Evolutionary conservation across 345 rosid species (phyloP).

Genomic region (Kandelia obovata): DNA sequence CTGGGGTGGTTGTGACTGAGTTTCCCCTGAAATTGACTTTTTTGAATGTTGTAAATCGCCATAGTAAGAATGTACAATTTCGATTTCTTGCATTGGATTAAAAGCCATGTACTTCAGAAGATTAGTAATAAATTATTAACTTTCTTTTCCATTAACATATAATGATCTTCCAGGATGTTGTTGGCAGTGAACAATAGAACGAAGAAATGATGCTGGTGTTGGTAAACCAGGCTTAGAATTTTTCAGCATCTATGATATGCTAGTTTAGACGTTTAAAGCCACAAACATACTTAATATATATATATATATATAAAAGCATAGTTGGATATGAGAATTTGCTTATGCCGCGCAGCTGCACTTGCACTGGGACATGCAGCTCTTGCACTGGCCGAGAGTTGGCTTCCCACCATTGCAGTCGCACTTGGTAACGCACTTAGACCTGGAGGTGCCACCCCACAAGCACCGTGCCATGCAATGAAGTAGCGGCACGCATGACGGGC

Average conservation of each 20-base stretch:
- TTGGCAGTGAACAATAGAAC: too few species aligned
- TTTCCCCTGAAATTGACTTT: background rate
- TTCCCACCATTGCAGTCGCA: constrained; percentile 50
- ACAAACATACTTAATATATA: background rate
- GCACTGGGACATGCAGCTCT: constrained; percentile 64
- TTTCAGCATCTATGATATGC: background rate
- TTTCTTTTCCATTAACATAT: background rate
- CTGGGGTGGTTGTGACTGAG: background rate
- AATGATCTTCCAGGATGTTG: too few species aligned
- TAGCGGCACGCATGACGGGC: constrained; percentile 57
- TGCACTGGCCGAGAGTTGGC: constrained; percentile 54
- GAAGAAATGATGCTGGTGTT: too few species aligned
- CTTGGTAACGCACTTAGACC: constrained; percentile 34
- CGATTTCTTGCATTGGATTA: background rate
- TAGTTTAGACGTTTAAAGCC: constrained; percentile 5
- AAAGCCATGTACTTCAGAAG: too few species aligned
- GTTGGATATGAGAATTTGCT: too few species aligned
- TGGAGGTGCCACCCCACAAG: constrained; percentile 62
- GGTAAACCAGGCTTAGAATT: background rate
- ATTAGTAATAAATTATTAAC: too few species aligned
- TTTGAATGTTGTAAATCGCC: constrained; percentile 6
- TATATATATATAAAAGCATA: too few species aligned
- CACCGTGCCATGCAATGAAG: constrained; percentile 77
- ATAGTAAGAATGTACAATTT: background rate
- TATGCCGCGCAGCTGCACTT: constrained; percentile 49